Percentiles rank a stretch among this genome's conserved stretches.
These are phyloP conservation scores for Aspergillus cejpii DNA, from an alignment of 2,329 filamentous ascomycete species.

Conservation along the genomic window DNA sequence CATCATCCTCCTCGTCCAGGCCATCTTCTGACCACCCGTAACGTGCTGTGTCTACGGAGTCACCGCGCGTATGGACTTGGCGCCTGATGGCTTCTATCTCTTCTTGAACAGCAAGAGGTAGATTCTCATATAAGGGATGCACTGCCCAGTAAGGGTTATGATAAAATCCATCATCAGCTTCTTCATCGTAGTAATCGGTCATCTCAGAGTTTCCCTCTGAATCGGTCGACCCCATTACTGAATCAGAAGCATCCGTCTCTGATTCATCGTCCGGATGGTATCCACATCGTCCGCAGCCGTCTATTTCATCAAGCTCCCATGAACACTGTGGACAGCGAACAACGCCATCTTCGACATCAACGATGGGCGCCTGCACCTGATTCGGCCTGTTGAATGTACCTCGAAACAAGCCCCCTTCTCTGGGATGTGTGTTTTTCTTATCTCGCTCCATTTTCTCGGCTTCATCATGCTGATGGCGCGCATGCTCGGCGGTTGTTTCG, in stretches of 20 bases:
- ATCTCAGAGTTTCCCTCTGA: constrained; percentile 38
- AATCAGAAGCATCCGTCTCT: constrained; percentile 34
- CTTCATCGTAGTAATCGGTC: constrained; percentile 37
- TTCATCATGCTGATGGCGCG: constrained; percentile 53
- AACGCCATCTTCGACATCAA: constrained; percentile 55
- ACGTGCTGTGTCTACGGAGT: background rate
- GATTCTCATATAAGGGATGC: constrained; percentile 1
- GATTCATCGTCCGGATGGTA: constrained; percentile 45
- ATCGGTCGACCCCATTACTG: constrained; percentile 39
- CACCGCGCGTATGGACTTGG: background rate
- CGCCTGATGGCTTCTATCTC: background rate
- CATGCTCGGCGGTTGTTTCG: constrained; percentile 58
- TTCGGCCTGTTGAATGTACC: constrained; percentile 47
- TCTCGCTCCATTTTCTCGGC: constrained; percentile 54
- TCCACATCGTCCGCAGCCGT: constrained; percentile 50
- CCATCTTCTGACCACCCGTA: constrained; percentile 15
- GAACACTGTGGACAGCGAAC: constrained; percentile 57
- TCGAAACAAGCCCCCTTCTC: constrained; percentile 55
- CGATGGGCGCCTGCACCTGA: constrained; percentile 38
- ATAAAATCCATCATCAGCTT: constrained; percentile 29
- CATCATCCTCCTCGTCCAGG: constrained; percentile 22
- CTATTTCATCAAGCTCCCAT: constrained; percentile 57
- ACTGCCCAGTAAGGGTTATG: constrained; percentile 19
- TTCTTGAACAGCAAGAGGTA: background rate
- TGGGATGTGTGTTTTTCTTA: constrained; percentile 47